Evolutionary conservation across 805 yeast genomes (phyloP).

Genomic region (Teunomyces barrocoloradensis): DNA sequence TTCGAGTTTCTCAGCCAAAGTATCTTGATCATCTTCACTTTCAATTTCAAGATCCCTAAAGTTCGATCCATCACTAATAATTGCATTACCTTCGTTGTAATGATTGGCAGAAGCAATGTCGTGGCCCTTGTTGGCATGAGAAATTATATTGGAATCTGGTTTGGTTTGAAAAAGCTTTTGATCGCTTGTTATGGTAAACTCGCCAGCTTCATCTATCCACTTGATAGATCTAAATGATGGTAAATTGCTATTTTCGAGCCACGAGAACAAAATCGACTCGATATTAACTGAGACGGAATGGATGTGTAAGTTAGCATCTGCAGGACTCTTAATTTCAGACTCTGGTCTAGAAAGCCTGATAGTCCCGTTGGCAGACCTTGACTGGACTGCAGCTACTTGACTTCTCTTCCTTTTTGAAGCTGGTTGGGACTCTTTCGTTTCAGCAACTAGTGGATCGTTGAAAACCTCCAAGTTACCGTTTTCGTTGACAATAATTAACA

Average conservation of each 20-base stretch:
- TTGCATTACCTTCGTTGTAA: slow-evolving; percentile 61
- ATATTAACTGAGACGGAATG: slow-evolving; percentile 29
- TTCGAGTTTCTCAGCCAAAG: slow-evolving; percentile 56
- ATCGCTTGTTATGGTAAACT: slow-evolving; percentile 21
- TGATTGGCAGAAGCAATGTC: slow-evolving; percentile 53
- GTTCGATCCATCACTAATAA: slow-evolving; percentile 63
- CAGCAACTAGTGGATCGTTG: slow-evolving; percentile 47
- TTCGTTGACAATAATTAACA: slow-evolving; percentile 64
- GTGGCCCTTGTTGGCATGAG: slow-evolving; percentile 45
- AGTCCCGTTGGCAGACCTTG: slow-evolving; percentile 49
- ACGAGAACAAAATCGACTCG: slow-evolving; percentile 44
- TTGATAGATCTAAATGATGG: slow-evolving; percentile 56
- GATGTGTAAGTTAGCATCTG: slow-evolving; percentile 26
- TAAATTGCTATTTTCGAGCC: slow-evolving; percentile 61
- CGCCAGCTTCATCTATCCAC: slow-evolving; percentile 41
- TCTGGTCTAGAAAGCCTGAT: slow-evolving; percentile 50
- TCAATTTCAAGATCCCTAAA: slow-evolving; percentile 52
- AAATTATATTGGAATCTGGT: slow-evolving; percentile 40
- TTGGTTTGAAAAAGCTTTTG: slow-evolving; percentile 32
- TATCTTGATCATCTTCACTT: slow-evolving; percentile 43
- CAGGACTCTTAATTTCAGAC: slow-evolving; percentile 30
- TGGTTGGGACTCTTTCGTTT: slow-evolving; percentile 13
- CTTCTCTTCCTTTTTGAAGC: slow-evolving; percentile 42
- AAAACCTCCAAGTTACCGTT: slow-evolving; percentile 74
- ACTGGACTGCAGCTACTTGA: slow-evolving; percentile 37